Conservation (phyloP, 2,329 filamentous ascomycete species). For the Sporothrix globosa region DNA sequence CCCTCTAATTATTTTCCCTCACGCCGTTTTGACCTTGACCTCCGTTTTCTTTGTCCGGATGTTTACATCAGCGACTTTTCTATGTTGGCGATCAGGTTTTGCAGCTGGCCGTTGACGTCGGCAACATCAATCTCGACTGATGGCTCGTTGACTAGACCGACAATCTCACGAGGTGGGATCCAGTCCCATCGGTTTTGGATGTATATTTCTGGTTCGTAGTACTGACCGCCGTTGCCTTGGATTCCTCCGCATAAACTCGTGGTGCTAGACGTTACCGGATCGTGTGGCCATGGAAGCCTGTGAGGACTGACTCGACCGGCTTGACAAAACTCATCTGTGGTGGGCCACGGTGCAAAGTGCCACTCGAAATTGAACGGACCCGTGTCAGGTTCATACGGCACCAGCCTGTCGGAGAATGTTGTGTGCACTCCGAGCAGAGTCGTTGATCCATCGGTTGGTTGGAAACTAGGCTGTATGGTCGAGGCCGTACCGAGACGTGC, state of each 20-base stretch:
- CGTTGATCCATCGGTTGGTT: neutral
- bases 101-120: constrained; percentile 10
- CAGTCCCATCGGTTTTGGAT: constrained; percentile 21
- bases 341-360: neutral
- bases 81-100: constrained; percentile 13
- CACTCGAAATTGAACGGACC: neutral
- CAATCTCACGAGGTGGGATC: neutral
- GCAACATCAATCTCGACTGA: neutral
- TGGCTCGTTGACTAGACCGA: neutral
- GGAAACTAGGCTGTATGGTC: neutral
- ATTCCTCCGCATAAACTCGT: neutral
- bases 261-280: neutral
- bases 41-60: neutral
- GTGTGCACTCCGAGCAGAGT: neutral
- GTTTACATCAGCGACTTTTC: neutral
- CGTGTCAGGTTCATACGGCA: neutral
- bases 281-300: neutral
- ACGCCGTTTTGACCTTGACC: neutral
- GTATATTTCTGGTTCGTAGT: neutral
- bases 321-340: neutral
- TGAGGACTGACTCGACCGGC: neutral
- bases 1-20: neutral
- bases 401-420: neutral
- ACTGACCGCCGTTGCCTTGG: neutral
- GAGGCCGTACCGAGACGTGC: neutral